Percentiles rank a stretch among this genome's conserved stretches.
These are phyloP conservation scores for Prunus fruticosa DNA, from an alignment of 306 rosid genomes.

Conservation along the genomic window DNA sequence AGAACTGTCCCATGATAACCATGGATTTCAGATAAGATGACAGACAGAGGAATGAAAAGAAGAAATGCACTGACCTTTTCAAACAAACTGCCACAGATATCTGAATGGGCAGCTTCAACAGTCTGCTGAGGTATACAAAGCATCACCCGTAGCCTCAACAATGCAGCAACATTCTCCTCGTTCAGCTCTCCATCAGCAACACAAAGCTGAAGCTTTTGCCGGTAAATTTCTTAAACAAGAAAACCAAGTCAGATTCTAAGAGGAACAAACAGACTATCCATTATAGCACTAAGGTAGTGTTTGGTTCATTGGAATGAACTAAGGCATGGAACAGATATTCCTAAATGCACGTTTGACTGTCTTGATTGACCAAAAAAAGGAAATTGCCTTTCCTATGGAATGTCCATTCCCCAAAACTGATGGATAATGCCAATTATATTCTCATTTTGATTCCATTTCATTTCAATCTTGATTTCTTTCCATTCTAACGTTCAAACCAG, in stretches of 20 bases:
- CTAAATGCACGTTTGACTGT: not conserved
- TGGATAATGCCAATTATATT: not conserved
- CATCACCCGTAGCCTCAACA: slow-evolving; percentile 87
- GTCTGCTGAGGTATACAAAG: slow-evolving; percentile 84
- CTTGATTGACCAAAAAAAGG: not conserved
- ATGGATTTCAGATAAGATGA: not conserved
- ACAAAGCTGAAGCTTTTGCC: slow-evolving; percentile 93
- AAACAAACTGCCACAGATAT: slow-evolving; percentile 95
- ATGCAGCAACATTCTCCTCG: slow-evolving; percentile 76
- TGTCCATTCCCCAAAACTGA: not conserved
- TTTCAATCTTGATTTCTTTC: not conserved
- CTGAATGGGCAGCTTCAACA: slow-evolving; percentile 91
- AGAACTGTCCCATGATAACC: not conserved
- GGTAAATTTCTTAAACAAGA: slow-evolving; percentile 69
- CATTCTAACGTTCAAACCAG: not conserved
- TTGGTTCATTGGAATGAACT: not conserved
- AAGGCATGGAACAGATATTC: not conserved
- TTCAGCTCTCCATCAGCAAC: slow-evolving; percentile 84
- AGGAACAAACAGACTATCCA: not conserved
- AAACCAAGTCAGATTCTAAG: slow-evolving; percentile 29
- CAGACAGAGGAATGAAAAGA: slow-evolving; percentile 8
- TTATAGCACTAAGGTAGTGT: not conserved
- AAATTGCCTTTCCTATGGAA: not conserved
- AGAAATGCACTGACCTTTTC: slow-evolving; percentile 59
- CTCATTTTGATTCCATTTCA: not conserved